Evolutionary conservation across 2,329 filamentous ascomycete genomes (phyloP).

Genomic region (Sclerotinia nivalis): DNA sequence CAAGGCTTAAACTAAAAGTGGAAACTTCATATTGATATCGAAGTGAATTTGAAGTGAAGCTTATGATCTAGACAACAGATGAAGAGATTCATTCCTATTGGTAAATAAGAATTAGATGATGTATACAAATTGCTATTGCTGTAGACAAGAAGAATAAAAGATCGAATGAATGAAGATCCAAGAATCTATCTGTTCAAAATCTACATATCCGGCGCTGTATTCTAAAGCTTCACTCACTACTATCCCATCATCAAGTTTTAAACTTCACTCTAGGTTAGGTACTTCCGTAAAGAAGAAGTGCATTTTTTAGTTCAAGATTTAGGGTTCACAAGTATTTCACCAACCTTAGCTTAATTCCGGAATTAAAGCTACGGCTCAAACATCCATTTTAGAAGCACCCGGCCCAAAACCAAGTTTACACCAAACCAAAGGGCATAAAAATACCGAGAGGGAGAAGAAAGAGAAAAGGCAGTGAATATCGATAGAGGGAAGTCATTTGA

Average conservation of each 20-base stretch:
- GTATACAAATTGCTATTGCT: not conserved
- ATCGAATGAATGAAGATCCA: not conserved
- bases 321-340: not conserved
- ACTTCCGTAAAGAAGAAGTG: not conserved
- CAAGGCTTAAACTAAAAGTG: not conserved
- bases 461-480: not conserved
- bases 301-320: not conserved
- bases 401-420: not conserved
- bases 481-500: not conserved
- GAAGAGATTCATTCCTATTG: not conserved
- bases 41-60: not conserved
- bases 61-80: not conserved
- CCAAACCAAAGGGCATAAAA: not conserved
- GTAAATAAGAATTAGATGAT: not conserved
- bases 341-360: not conserved
- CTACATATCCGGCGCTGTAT: not conserved
- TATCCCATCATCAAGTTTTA: not conserved
- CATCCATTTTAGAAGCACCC: slow-evolving; percentile 11
- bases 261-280: not conserved
- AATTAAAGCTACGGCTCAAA: slow-evolving; percentile 9
- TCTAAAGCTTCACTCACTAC: not conserved
- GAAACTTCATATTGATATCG: not conserved
- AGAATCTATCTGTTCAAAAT: not conserved
- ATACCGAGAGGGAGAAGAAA: not conserved
- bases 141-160: not conserved